phyloP scores from a whole-genome alignment of 495 filamentous ascomycete species.

The Podospora conica region DNA sequence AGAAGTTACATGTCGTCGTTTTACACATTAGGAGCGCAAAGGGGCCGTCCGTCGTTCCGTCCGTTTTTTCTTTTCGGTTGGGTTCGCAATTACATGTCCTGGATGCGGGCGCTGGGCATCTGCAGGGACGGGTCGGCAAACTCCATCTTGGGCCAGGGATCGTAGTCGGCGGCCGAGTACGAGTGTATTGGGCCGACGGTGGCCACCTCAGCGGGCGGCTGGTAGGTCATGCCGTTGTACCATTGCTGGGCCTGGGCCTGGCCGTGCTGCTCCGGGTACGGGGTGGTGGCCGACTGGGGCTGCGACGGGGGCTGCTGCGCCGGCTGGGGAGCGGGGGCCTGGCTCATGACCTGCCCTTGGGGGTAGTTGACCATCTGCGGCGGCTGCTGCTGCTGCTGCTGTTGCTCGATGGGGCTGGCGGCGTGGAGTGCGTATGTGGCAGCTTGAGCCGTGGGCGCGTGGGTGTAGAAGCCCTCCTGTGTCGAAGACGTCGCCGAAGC shows the following conservation, averaged over 20 bases:
- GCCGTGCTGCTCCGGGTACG: conserved; percentile 28
- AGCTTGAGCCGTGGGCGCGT: conserved; percentile 34
- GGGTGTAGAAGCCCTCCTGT: conserved; percentile 43
- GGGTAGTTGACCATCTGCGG: too few relatives aligned
- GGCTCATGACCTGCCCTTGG: conserved; percentile 19
- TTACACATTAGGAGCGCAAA: not conserved
- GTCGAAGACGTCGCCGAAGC: conserved; percentile 36
- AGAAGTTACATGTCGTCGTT: not conserved
- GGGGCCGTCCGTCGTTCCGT: not conserved
- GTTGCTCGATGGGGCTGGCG: conserved; percentile 35
- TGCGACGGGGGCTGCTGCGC: conserved; percentile 23
- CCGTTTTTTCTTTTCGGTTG: not conserved
- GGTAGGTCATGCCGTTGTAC: conserved; percentile 39
- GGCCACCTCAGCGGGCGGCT: conserved; percentile 38
- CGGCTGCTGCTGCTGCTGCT: conserved; percentile 23
- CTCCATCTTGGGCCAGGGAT: conserved; percentile 42
- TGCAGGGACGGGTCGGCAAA: conserved; percentile 40
- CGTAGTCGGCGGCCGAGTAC: conserved; percentile 30
- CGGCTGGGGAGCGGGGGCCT: not conserved
- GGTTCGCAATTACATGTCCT: conserved; percentile 31
- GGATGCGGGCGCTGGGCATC: conserved; percentile 43
- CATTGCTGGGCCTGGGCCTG: conserved; percentile 32
- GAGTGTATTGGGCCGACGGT: conserved; percentile 33
- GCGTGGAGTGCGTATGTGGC: conserved; percentile 36
- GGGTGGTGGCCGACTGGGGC: conserved; percentile 19